Conservation (phyloP, 345 rosid genomes). For the Corymbia maculata region DNA sequence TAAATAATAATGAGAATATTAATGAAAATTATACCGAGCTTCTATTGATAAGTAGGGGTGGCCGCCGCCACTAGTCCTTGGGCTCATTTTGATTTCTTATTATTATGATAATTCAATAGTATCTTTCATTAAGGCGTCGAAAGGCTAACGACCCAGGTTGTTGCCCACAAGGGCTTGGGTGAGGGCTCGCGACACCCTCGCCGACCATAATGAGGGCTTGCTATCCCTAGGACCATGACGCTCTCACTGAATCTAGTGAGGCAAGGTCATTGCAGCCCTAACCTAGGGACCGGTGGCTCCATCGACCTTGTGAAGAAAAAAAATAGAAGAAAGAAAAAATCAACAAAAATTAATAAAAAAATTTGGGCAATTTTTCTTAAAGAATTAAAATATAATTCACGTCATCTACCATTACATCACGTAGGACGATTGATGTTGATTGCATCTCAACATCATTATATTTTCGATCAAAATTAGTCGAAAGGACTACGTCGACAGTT, state of each 20-base stretch:
- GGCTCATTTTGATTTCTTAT: background rate
- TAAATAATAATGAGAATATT: background rate
- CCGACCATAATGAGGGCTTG: background rate
- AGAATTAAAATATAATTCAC: background rate
- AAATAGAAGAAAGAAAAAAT: background rate
- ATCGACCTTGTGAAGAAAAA: background rate
- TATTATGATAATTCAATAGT: background rate
- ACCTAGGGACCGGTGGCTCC: background rate
- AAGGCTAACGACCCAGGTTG: fast-evolving
- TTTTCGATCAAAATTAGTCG: background rate
- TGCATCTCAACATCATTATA: fast-evolving
- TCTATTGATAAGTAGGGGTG: background rate
- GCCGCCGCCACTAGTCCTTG: background rate
- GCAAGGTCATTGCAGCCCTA: background rate
- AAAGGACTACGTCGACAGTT: background rate
- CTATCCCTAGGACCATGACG: background rate
- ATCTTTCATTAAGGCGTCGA: background rate
- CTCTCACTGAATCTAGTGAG: background rate
- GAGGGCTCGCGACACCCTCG: background rate
- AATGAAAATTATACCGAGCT: background rate
- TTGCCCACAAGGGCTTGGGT: background rate
- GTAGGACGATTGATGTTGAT: fast-evolving
- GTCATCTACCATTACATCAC: fast-evolving
- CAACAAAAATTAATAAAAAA: background rate
- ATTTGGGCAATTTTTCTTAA: background rate